Percentiles rank a stretch among this genome's conserved stretches.
phyloP scores from a whole-genome alignment of 495 filamentous ascomycete species.

The Patellaria atrata region DNA sequence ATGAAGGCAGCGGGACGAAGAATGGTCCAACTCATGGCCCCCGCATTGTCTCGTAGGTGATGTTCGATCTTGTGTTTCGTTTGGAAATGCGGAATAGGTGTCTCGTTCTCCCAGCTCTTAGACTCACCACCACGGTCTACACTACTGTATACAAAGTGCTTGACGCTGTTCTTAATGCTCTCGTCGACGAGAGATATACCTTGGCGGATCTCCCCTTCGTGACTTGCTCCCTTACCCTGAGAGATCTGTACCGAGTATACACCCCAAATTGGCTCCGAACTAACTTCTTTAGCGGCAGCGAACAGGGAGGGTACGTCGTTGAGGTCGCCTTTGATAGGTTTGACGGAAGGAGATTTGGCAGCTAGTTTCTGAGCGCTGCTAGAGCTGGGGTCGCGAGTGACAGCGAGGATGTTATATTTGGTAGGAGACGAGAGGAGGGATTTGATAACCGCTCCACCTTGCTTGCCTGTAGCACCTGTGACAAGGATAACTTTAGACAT shows the following conservation, averaged over 20 bases:
- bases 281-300: conserved; percentile 27
- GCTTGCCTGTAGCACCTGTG: conserved; percentile 59
- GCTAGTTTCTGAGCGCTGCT: conserved; percentile 38
- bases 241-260: conserved; percentile 25
- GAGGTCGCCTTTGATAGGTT: conserved; percentile 44
- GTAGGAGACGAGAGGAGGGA: conserved; percentile 34
- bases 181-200: conserved; percentile 48
- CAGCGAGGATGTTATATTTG: conserved; percentile 47
- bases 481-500: conserved; percentile 38
- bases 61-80: conserved; percentile 51
- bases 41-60: conserved; percentile 35
- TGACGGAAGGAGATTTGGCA: conserved; percentile 32
- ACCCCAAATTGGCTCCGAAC: conserved; percentile 36
- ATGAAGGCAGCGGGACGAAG: conserved; percentile 44
- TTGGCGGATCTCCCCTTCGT: conserved; percentile 41
- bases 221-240: conserved; percentile 31
- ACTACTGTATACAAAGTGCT: conserved; percentile 50
- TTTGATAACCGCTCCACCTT: conserved; percentile 48
- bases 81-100: conserved; percentile 47
- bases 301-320: conserved; percentile 40
- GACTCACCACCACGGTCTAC: conserved; percentile 52
- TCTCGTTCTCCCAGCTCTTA: conserved; percentile 38
- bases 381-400: conserved; percentile 48
- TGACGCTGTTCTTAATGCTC: conserved; percentile 40
- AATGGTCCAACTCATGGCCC: conserved; percentile 28